phyloP scores from a whole-genome alignment of 2,329 filamentous ascomycete genomes.

The Fusarium sp. region DNA sequence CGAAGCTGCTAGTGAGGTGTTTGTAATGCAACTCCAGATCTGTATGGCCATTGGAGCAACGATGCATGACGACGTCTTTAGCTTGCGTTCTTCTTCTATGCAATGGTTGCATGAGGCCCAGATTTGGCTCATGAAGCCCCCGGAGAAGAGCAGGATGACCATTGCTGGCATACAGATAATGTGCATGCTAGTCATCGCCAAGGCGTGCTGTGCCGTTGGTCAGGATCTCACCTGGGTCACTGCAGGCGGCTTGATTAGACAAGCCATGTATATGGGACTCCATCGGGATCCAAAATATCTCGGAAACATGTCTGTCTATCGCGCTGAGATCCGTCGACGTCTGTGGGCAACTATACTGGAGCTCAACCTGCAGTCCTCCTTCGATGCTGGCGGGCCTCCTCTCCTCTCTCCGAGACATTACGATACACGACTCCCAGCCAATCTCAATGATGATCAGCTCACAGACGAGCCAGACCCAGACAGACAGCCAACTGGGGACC shows the following conservation, averaged over 20 bases:
- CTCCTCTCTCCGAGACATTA: constrained; percentile 60
- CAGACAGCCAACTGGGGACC: constrained; percentile 11
- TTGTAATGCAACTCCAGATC: constrained; percentile 65
- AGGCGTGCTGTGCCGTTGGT: constrained; percentile 59
- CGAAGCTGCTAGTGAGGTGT: constrained; percentile 53
- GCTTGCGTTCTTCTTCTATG: constrained; percentile 55
- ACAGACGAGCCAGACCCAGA: constrained; percentile 50
- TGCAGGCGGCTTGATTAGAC: constrained; percentile 61
- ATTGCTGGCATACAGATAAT: constrained; percentile 63
- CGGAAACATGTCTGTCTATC: constrained; percentile 58
- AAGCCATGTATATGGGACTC: constrained; percentile 67
- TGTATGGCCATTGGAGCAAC: constrained; percentile 63
- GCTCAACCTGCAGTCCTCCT: constrained; percentile 61
- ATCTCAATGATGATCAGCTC: constrained; percentile 64
- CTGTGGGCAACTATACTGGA: constrained; percentile 68
- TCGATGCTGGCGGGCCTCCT: constrained; percentile 63
- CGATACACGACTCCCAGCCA: constrained; percentile 61
- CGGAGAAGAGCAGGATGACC: constrained; percentile 61
- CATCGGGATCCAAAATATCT: constrained; percentile 66
- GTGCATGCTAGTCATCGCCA: constrained; percentile 62
- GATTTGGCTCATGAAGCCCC: constrained; percentile 59
- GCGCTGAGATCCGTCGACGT: constrained; percentile 65
- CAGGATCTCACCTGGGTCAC: constrained; percentile 65
- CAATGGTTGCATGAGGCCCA: constrained; percentile 66
- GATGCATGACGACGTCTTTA: constrained; percentile 58